Evolutionary conservation across 345 rosid species (phyloP).

Genomic region (Anastatica hierochuntica): DNA sequence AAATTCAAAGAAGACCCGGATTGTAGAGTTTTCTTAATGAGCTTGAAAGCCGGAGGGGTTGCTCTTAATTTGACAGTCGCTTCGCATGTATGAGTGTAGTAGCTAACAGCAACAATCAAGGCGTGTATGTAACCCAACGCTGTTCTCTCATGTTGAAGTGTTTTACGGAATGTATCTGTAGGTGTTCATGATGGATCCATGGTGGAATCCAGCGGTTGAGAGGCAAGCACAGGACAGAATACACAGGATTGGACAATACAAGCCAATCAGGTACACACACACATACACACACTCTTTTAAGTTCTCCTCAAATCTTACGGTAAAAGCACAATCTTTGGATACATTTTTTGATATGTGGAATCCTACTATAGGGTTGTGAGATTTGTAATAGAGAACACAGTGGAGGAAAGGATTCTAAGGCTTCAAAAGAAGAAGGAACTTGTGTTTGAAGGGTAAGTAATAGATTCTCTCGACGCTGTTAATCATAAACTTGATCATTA

Average conservation of each 20-base stretch:
- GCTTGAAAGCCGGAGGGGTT: constrained; percentile 94
- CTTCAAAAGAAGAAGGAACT: constrained; percentile 92
- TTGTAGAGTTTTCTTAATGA: constrained; percentile 83
- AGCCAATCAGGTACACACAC: constrained; percentile 79
- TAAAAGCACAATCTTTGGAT: not conserved
- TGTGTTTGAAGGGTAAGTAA: constrained; percentile 85
- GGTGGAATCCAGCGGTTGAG: constrained; percentile 99
- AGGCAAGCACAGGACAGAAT: constrained; percentile 95
- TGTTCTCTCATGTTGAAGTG: not conserved
- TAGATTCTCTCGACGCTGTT: too few relatives aligned
- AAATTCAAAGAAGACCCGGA: constrained; percentile 76
- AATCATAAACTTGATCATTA: too few relatives aligned
- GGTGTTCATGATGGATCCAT: constrained; percentile 99
- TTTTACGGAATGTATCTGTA: constrained; percentile 11
- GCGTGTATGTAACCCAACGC: not conserved
- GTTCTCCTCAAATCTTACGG: not conserved
- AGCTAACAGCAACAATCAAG: not conserved
- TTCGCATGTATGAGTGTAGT: constrained; percentile 58
- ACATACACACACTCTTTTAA: too few relatives aligned
- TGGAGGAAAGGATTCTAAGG: constrained; percentile 87
- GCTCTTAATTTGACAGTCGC: constrained; percentile 97
- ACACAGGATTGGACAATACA: constrained; percentile 93
- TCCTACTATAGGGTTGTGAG: constrained; percentile 50
- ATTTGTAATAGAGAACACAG: constrained; percentile 80
- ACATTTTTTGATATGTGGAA: constrained; percentile 4